Evolutionary conservation across 176 grass and related monocot species (phyloP), one percentile per base, ranked within the genome.

Genomic region (Rhynchospora tenuis): DNA sequence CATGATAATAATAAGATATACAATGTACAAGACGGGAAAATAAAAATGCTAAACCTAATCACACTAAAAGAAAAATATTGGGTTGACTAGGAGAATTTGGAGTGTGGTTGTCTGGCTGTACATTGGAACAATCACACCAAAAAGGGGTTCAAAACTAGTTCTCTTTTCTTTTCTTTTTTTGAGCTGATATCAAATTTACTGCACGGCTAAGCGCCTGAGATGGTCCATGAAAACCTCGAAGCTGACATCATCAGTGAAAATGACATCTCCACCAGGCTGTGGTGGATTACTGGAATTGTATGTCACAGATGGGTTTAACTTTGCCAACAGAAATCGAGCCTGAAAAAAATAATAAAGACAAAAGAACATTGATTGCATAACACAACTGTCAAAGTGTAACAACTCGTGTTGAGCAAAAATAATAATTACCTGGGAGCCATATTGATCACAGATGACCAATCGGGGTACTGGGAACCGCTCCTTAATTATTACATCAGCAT

Each of bases 181-280:
- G 4, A 82, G 23, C 43, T 47, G 24, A 64, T 43, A 28, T 7
- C 26, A 78, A 42, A 24, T 79, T 87, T 94, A 91, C 61, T 98
- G 86, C 65, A 98, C 95, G 3, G 87, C 87, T 81, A 98, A 83
- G 46, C 88, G 92, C 63, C 92, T 92, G 54, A 98, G 95, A 91
- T 94, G 95, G 85, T 98, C 95, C 87, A 92, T 90, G 86, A 94
- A 98, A 79, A 98, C 89, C 78, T 94, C 72, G 22, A 98, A 94
- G 86, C 95, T 98, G 63, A 92, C 95, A 29, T 98, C 95, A 84
- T 98, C 92, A 15, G 92, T 98, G 89, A 98, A 98, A 91, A 98
- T 80, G 66, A 94, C 29, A 81, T 98, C 95, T 64, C 92, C 92
- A 48, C 95, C 95, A 51, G 92, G 88, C 6, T 88, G 77, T 0